Evolutionary conservation across 208 protist species (phyloP).

Genomic region (Blastocrithidia nonstop): DNA sequence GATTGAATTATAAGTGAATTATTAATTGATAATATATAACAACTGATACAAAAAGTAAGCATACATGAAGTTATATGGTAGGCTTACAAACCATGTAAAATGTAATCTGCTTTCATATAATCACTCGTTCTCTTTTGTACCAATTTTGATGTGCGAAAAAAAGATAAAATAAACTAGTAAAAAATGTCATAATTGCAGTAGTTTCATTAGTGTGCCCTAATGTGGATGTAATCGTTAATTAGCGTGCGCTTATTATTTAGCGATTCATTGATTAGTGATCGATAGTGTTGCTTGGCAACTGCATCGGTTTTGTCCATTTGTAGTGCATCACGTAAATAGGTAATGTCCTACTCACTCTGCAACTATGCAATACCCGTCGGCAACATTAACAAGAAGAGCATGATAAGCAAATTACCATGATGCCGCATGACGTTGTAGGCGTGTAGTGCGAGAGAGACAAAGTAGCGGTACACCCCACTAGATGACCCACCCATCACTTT

Average conservation of each 20-base stretch:
- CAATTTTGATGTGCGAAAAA: no score
- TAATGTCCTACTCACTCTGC: slow-evolving; percentile 55
- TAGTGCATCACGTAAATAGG: slow-evolving; percentile 57
- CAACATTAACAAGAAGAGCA: slow-evolving; percentile 81
- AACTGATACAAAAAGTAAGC: no score
- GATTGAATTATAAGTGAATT: no score
- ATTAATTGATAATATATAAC: no score
- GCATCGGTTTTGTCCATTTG: slow-evolving; percentile 37
- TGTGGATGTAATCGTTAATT: slow-evolving; percentile 84
- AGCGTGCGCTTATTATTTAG: slow-evolving; percentile 44
- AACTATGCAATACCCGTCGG: slow-evolving; percentile 85
- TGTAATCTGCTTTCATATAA: no score
- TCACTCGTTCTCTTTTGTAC: no score
- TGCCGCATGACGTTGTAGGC: slow-evolving; percentile 74
- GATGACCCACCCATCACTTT: slow-evolving; percentile 40
- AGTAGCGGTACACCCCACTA: slow-evolving; percentile 51
- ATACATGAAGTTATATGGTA: no score
- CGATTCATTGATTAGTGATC: slow-evolving; percentile 43
- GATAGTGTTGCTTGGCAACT: slow-evolving; percentile 61
- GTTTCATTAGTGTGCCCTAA: slow-evolving; percentile 54
- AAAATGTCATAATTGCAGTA: no score
- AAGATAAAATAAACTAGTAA: no score
- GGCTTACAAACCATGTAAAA: no score
- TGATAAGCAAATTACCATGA: slow-evolving; percentile 61
- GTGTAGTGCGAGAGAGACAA: slow-evolving; percentile 45